These are phyloP conservation scores for Xylaria grammica DNA, from an alignment of 495 filamentous ascomycete species.

Conservation along the genomic window DNA sequence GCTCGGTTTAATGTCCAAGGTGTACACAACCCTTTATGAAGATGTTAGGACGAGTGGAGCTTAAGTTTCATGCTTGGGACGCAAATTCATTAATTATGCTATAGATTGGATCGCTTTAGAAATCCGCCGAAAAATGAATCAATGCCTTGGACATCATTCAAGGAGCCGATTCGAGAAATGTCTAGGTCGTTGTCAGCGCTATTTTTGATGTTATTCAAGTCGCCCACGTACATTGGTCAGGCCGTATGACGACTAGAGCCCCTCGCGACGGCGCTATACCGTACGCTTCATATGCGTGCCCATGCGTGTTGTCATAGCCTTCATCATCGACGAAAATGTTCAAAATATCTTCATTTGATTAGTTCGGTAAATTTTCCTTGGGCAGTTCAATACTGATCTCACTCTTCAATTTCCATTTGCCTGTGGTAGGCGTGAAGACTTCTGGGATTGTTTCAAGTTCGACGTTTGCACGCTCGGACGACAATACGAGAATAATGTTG, in stretches of 20 bases:
- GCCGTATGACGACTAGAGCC: slow-evolving; percentile 64
- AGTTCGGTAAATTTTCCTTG: neutral
- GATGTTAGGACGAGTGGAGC: slow-evolving; percentile 16
- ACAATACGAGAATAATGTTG: slow-evolving; percentile 62
- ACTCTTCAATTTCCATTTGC: slow-evolving; percentile 66
- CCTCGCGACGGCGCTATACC: slow-evolving; percentile 61
- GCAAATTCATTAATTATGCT: neutral
- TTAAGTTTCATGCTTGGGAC: neutral
- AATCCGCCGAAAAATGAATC: slow-evolving; percentile 32
- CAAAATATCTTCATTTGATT: slow-evolving; percentile 53
- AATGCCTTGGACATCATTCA: slow-evolving; percentile 22
- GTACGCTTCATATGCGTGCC: slow-evolving; percentile 66
- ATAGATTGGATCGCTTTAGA: slow-evolving; percentile 13
- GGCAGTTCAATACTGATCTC: slow-evolving; percentile 1
- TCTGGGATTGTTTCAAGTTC: slow-evolving; percentile 64
- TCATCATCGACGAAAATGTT: slow-evolving; percentile 73
- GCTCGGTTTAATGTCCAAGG: neutral
- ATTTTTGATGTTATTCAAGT: neutral
- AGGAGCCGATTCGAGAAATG: slow-evolving; percentile 32
- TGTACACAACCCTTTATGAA: neutral
- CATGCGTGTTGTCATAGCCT: slow-evolving; percentile 69
- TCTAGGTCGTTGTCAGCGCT: slow-evolving; percentile 31
- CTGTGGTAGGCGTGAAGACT: slow-evolving; percentile 63
- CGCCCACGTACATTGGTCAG: slow-evolving; percentile 66
- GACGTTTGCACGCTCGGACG: slow-evolving; percentile 56